These are phyloP conservation scores for Corymbia citriodora DNA, from an alignment of 441 rosid genomes.

Conservation along the genomic window DNA sequence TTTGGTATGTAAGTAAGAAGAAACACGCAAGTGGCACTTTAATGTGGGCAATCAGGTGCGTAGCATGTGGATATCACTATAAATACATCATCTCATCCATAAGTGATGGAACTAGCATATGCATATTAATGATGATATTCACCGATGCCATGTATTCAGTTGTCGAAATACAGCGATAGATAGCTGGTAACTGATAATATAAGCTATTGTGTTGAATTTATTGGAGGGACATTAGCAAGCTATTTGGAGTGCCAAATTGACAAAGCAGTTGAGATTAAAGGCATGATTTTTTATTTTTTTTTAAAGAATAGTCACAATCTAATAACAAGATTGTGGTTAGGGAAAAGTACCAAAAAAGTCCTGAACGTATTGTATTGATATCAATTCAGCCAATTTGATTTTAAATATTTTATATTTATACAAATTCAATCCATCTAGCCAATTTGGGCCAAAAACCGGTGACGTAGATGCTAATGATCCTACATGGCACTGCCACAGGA, in stretches of 20 bases:
- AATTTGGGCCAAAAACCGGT: too few species aligned
- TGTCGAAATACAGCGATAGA: not conserved
- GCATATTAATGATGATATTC: not conserved
- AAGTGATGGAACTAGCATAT: not conserved
- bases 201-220: not conserved
- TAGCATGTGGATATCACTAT: not conserved
- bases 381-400: too few species aligned
- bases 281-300: too few species aligned
- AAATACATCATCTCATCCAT: not conserved
- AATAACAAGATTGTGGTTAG: too few species aligned
- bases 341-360: too few species aligned
- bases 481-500: too few species aligned
- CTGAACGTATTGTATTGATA: too few species aligned
- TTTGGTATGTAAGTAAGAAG: not conserved
- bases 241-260: not conserved
- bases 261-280: not conserved
- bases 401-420: too few species aligned
- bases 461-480: too few species aligned
- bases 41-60: rapidly evolving
- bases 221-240: not conserved
- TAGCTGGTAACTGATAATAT: not conserved
- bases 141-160: not conserved
- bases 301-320: too few species aligned
- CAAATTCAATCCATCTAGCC: too few species aligned
- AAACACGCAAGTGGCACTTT: not conserved